Evolutionary conservation across 345 rosid genomes (phyloP).

Genomic region (Geranium rotundifolium): DNA sequence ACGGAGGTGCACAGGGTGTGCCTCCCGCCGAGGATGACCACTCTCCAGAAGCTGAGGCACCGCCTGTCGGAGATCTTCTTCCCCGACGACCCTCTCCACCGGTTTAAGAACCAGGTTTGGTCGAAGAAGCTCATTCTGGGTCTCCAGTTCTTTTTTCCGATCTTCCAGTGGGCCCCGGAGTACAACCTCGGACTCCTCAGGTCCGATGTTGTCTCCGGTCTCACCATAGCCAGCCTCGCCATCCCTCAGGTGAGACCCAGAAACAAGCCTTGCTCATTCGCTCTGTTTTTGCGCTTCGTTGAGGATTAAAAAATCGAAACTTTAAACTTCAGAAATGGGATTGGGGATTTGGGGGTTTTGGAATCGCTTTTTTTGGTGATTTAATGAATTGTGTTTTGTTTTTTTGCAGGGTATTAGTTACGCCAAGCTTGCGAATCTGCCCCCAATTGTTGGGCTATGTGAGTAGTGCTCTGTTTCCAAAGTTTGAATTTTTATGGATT

Average conservation of each 20-base stretch:
- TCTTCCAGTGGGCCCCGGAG: conserved; percentile 67
- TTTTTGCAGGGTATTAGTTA: conserved; percentile 85
- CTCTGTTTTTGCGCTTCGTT: not conserved
- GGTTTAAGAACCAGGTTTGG: conserved; percentile 68
- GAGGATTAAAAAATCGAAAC: no score
- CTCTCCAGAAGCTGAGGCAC: conserved; percentile 51
- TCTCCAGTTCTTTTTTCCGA: conserved; percentile 66
- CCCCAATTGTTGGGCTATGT: conserved; percentile 92
- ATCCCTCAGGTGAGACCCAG: conserved; percentile 71
- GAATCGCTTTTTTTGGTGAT: not conserved
- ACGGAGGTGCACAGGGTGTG: conserved; percentile 58
- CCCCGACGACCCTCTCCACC: conserved; percentile 89
- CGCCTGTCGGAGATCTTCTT: conserved; percentile 65
- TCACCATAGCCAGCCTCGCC: conserved; percentile 99
- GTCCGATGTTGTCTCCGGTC: conserved; percentile 88
- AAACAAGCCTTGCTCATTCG: not conserved
- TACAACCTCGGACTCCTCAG: conserved; percentile 50
- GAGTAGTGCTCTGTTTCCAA: conserved; percentile 21
- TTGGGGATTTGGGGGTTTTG: not conserved
- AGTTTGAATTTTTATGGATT: conserved; percentile 1
- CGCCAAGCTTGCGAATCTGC: conserved; percentile 95
- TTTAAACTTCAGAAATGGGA: no score
- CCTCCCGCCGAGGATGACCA: conserved; percentile 55
- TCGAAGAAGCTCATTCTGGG: conserved; percentile 38
- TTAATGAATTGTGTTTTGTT: not conserved